Conservation (phyloP, 768 basidiomycete genomes). For the Asterophora lycoperdoides region DNA sequence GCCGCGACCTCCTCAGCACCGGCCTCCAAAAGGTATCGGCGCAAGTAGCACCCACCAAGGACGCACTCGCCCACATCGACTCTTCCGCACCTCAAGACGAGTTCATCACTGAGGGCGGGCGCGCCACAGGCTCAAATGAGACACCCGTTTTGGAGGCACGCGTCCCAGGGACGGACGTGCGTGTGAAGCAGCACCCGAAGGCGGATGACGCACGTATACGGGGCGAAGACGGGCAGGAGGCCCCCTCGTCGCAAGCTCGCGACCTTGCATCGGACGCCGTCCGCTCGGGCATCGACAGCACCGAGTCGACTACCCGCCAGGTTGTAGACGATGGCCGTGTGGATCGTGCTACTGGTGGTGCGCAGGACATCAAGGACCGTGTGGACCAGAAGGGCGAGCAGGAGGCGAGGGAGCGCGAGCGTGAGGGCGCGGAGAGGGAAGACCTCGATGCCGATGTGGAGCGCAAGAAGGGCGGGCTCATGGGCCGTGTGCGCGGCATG, state of each 20-base stretch:
- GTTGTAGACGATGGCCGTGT: constrained; percentile 8
- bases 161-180: constrained; percentile 29
- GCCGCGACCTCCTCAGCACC: constrained; percentile 79
- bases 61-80: constrained; percentile 61
- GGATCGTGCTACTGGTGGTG: constrained; percentile 11
- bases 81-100: constrained; percentile 64
- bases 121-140: constrained; percentile 25
- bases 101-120: constrained; percentile 50
- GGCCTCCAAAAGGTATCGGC: constrained; percentile 69
- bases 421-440: neutral
- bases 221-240: constrained; percentile 29
- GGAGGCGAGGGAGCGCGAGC: neutral
- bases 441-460: constrained; percentile 17
- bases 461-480: constrained; percentile 31
- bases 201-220: constrained; percentile 37
- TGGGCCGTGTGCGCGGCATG: constrained; percentile 30
- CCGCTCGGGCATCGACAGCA: neutral
- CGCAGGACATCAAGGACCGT: constrained; percentile 13
- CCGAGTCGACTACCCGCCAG: constrained; percentile 5
- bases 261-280: neutral
- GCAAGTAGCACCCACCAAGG: constrained; percentile 59
- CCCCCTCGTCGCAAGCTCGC: neutral
- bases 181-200: constrained; percentile 43
- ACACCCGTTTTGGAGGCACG: constrained; percentile 31
- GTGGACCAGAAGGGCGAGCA: neutral